A percentile compares a stretch with the other conserved stretches of the same genome.
phyloP scores from a whole-genome alignment of 2,329 filamentous ascomycete species.

The Colletotrichum tanaceti region DNA sequence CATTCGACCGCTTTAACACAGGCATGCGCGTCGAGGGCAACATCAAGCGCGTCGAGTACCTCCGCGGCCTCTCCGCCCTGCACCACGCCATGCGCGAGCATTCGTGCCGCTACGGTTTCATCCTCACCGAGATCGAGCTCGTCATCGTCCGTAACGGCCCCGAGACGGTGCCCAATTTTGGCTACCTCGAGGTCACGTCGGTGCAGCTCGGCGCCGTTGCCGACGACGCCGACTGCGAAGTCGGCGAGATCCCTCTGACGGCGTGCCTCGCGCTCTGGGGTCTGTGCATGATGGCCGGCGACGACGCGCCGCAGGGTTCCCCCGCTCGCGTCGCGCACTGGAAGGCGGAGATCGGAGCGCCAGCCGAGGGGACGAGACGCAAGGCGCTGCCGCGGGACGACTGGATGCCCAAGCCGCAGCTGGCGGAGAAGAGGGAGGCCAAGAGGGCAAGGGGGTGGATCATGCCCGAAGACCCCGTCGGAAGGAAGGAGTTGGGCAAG shows the following conservation, averaged over 20 bases:
- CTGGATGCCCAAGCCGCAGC: slow-evolving; percentile 81
- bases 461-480: slow-evolving; percentile 78
- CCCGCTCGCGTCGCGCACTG: slow-evolving; percentile 66
- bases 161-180: slow-evolving; percentile 81
- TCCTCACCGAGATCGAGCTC: slow-evolving; percentile 95
- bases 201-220: slow-evolving; percentile 65
- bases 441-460: slow-evolving; percentile 81
- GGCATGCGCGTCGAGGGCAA: slow-evolving; percentile 90
- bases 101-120: slow-evolving; percentile 92
- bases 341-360: slow-evolving; percentile 79
- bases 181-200: slow-evolving; percentile 81
- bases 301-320: slow-evolving; percentile 56
- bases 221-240: slow-evolving; percentile 46
- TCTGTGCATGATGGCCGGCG: slow-evolving; percentile 76
- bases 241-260: slow-evolving; percentile 65
- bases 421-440: slow-evolving; percentile 79
- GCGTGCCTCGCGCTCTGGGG: slow-evolving; percentile 82
- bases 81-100: slow-evolving; percentile 95
- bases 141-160: slow-evolving; percentile 86
- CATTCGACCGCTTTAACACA: slow-evolving; percentile 94
- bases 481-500: slow-evolving; percentile 77
- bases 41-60: slow-evolving; percentile 86
- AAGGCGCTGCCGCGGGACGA: slow-evolving; percentile 76
- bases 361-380: slow-evolving; percentile 76
- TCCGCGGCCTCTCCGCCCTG: slow-evolving; percentile 85